phyloP scores from a whole-genome alignment of 768 basidiomycete species.

The Trametes punicea region DNA sequence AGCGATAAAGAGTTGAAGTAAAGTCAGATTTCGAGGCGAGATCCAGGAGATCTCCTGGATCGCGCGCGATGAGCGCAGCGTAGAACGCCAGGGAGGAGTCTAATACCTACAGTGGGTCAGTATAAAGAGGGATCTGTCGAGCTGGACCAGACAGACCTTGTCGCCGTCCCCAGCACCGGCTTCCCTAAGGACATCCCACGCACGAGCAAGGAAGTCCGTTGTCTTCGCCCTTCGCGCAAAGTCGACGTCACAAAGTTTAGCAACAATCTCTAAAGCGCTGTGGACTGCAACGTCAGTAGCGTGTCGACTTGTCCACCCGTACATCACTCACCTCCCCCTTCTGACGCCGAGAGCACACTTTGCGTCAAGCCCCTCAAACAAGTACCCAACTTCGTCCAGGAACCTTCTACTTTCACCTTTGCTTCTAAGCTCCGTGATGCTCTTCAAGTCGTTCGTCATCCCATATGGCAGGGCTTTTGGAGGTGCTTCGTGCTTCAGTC shows the following conservation, averaged over 20 bases:
- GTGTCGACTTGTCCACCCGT: not conserved
- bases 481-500: slow-evolving; percentile 19
- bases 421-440: slow-evolving; percentile 75
- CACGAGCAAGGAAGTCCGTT: slow-evolving; percentile 64
- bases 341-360: slow-evolving; percentile 52
- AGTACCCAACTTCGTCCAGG: slow-evolving; percentile 79
- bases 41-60: slow-evolving; percentile 51
- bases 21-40: slow-evolving; percentile 41
- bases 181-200: slow-evolving; percentile 62
- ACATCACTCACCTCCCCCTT: slow-evolving; percentile 55
- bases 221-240: slow-evolving; percentile 79
- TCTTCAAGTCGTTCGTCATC: slow-evolving; percentile 73
- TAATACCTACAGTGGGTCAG: slow-evolving; percentile 43
- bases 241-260: slow-evolving; percentile 67
- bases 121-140: not conserved
- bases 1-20: slow-evolving; percentile 24
- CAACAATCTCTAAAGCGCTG: slow-evolving; percentile 75
- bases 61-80: slow-evolving; percentile 57
- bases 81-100: slow-evolving; percentile 64
- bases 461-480: slow-evolving; percentile 41
- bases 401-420: slow-evolving; percentile 81
- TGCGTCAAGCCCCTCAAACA: slow-evolving; percentile 73
- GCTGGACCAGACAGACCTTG: slow-evolving; percentile 53
- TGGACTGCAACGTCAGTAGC: slow-evolving; percentile 37
- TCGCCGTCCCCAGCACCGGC: slow-evolving; percentile 60